A percentile compares a stretch with the other conserved stretches of the same genome.
Evolutionary conservation across 176 grass and related monocot species (phyloP).

Genomic region (Hsuehochloa calcarea): DNA sequence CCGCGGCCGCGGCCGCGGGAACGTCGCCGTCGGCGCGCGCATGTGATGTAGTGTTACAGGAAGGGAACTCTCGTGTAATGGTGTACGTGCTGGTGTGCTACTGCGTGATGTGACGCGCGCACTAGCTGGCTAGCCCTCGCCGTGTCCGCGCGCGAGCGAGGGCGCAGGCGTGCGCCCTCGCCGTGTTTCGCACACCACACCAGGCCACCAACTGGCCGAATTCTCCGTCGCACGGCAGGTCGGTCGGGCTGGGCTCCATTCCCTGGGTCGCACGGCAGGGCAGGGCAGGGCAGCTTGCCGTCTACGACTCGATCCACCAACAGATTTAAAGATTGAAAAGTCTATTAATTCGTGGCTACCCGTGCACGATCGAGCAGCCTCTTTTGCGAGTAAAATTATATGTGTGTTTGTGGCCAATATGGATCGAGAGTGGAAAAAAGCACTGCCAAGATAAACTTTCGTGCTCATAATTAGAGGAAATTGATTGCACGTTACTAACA

Average conservation of each 20-base stretch:
- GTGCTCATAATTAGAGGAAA: neutral
- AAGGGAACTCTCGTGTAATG: neutral
- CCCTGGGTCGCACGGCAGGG: constrained; percentile 41
- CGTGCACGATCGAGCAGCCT: neutral
- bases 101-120: neutral
- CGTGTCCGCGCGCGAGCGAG: neutral
- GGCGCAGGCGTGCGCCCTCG: neutral
- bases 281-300: constrained; percentile 8
- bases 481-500: neutral
- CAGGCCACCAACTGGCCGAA: too few relatives aligned
- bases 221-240: neutral
- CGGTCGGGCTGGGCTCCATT: neutral
- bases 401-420: neutral
- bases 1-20: neutral
- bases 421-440: neutral
- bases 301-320: constrained; percentile 25
- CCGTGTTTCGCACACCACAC: constrained; percentile 35
- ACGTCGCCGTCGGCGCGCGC: constrained; percentile 4
- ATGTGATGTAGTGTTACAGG: constrained; percentile 14
- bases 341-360: neutral
- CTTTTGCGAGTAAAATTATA: neutral
- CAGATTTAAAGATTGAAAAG: neutral
- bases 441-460: neutral
- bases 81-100: neutral
- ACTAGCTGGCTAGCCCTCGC: too few relatives aligned